A percentile compares a stretch with the other conserved stretches of the same genome.
phyloP scores from a whole-genome alignment of 805 yeast species.

The Cyberlindnera mrakii region DNA sequence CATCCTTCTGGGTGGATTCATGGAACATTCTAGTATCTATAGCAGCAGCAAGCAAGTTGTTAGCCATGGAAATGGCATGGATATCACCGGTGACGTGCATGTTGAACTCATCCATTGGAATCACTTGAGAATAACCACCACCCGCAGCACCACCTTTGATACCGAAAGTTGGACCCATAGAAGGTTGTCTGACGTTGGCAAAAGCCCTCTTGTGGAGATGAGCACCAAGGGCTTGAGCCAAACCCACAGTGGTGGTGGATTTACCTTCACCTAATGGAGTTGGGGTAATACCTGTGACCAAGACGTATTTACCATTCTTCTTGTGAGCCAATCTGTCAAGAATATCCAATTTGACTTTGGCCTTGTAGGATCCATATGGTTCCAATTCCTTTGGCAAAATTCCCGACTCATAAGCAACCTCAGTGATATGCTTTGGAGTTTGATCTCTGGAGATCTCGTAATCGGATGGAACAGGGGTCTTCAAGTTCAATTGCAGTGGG shows the following conservation, averaged over 20 bases:
- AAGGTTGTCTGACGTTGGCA: slow-evolving; percentile 96
- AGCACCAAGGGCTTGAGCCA: slow-evolving; percentile 95
- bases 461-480: slow-evolving; percentile 83
- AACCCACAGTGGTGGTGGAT: slow-evolving; percentile 91
- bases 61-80: slow-evolving; percentile 93
- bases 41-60: slow-evolving; percentile 91
- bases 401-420: slow-evolving; percentile 79
- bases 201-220: slow-evolving; percentile 76
- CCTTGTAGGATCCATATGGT: slow-evolving; percentile 84
- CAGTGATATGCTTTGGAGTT: slow-evolving; percentile 73
- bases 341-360: slow-evolving; percentile 70
- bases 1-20: slow-evolving; percentile 79
- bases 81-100: slow-evolving; percentile 97
- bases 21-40: slow-evolving; percentile 97
- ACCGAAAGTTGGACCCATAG: slow-evolving; percentile 99
- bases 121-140: slow-evolving; percentile 96
- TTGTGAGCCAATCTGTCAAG: slow-evolving; percentile 58
- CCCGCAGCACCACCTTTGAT: slow-evolving; percentile 99
- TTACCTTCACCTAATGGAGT: slow-evolving; percentile 98
- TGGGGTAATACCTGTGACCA: slow-evolving; percentile 97
- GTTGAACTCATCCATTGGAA: slow-evolving; percentile 98
- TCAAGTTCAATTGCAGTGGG: slow-evolving; percentile 50
- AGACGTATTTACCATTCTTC: slow-evolving; percentile 76
- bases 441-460: slow-evolving; percentile 86
- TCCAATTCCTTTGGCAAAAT: slow-evolving; percentile 73